Percentiles rank a stretch among this genome's conserved stretches.
Evolutionary conservation across 176 grass and related monocot species (phyloP).

Genomic region (Zea luxurians): DNA sequence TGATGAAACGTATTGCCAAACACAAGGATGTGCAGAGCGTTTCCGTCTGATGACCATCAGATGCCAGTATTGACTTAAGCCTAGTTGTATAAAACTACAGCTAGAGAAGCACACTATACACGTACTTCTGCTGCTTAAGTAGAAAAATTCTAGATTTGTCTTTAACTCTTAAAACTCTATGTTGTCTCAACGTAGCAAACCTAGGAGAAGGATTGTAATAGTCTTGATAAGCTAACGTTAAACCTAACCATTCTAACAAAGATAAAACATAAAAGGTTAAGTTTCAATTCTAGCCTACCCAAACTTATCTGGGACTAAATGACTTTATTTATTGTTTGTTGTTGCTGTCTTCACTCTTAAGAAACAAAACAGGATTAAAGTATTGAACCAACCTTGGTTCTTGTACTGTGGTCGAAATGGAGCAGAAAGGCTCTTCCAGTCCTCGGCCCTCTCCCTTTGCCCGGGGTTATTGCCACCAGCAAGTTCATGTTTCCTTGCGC

Average conservation of each 20-base stretch:
- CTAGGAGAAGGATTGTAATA: too few species aligned
- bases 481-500: constrained; percentile 45
- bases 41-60: neutral
- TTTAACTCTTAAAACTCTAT: too few species aligned
- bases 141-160: neutral
- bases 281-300: too few species aligned
- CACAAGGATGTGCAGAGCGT: neutral
- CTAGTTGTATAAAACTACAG: neutral
- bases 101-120: neutral
- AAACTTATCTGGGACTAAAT: too few species aligned
- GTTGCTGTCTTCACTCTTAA: neutral
- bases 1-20: neutral
- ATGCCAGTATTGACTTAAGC: neutral
- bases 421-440: constrained; percentile 75
- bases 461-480: constrained; percentile 33
- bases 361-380: constrained; percentile 3
- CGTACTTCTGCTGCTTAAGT: neutral
- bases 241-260: too few species aligned
- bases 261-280: too few species aligned
- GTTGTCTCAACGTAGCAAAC: too few species aligned
- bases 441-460: constrained; percentile 41
- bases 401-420: constrained; percentile 73
- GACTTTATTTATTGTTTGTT: too few species aligned
- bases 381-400: constrained; percentile 69
- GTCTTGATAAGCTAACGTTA: too few species aligned